Conservation (phyloP, 1,284 basidiomycete genomes). For the Ustilago tritici region DNA sequence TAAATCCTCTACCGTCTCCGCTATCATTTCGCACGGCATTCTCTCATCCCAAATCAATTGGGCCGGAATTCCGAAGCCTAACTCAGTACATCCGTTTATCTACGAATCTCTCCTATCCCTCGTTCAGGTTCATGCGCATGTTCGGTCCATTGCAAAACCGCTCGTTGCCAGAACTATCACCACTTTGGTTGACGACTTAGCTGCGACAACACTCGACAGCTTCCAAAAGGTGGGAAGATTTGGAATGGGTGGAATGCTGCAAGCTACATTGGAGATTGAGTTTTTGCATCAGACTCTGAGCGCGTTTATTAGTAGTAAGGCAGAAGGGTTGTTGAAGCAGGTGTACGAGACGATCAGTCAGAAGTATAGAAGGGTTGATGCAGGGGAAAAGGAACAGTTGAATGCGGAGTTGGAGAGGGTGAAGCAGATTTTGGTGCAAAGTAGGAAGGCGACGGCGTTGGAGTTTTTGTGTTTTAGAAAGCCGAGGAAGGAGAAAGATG, state of each 20-base stretch:
- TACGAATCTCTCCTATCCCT: conserved; percentile 88
- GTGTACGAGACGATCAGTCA: conserved; percentile 94
- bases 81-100: conserved; percentile 89
- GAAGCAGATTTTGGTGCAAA: conserved; percentile 87
- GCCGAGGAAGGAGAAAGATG: conserved; percentile 3
- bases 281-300: conserved; percentile 96
- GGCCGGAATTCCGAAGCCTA: conserved; percentile 88
- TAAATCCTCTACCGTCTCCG: conserved; percentile 78
- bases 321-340: conserved; percentile 85
- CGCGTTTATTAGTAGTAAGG: conserved; percentile 83
- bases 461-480: conserved; percentile 83
- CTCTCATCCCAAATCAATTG: conserved; percentile 86
- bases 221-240: conserved; percentile 89
- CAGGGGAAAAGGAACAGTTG: conserved; percentile 69
- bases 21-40: conserved; percentile 82
- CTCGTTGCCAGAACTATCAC: conserved; percentile 86
- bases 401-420: conserved; percentile 84
- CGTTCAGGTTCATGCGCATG: conserved; percentile 91
- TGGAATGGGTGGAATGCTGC: conserved; percentile 97
- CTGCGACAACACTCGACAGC: conserved; percentile 82
- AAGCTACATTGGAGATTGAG: conserved; percentile 98
- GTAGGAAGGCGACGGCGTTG: conserved; percentile 87
- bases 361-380: conserved; percentile 74
- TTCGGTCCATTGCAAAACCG: conserved; percentile 80
- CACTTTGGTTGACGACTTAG: conserved; percentile 84